Conservation (phyloP, 169 alveolate species). For the Plasmodium inui region DNA sequence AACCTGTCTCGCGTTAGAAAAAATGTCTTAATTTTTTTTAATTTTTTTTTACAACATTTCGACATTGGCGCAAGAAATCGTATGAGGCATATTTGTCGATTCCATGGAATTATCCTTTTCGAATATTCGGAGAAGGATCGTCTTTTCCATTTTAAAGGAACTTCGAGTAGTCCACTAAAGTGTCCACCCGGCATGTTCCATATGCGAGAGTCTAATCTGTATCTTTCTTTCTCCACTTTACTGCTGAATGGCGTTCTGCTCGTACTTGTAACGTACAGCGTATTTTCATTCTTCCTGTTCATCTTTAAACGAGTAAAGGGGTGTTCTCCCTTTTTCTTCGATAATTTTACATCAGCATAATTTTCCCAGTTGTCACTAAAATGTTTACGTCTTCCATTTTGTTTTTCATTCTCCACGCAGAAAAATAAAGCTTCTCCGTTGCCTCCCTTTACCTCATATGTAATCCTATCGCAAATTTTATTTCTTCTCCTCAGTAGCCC, state of each 20-base stretch:
- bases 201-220: not conserved
- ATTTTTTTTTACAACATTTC: slow-evolving; percentile 4
- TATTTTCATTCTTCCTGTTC: not conserved
- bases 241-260: not conserved
- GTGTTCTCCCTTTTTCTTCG: not conserved
- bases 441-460: not conserved
- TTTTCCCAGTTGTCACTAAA: not conserved
- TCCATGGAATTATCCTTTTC: not conserved
- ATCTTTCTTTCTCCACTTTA: not conserved
- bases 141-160: not conserved
- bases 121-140: not conserved
- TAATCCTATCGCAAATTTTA: not conserved
- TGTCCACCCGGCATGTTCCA: not conserved
- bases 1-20: not conserved
- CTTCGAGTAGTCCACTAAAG: not conserved
- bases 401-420: not conserved
- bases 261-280: not conserved
- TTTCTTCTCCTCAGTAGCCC: not conserved
- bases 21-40: not conserved
- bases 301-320: not conserved
- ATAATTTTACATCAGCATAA: not conserved
- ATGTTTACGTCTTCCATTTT: not conserved
- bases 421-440: not conserved
- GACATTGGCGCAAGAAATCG: not conserved
- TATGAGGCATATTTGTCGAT: not conserved